Evolutionary conservation across 2,329 filamentous ascomycete genomes (phyloP), one percentile per base, ranked within the genome.

Genomic region (Talaromyces albobiverticillius): DNA sequence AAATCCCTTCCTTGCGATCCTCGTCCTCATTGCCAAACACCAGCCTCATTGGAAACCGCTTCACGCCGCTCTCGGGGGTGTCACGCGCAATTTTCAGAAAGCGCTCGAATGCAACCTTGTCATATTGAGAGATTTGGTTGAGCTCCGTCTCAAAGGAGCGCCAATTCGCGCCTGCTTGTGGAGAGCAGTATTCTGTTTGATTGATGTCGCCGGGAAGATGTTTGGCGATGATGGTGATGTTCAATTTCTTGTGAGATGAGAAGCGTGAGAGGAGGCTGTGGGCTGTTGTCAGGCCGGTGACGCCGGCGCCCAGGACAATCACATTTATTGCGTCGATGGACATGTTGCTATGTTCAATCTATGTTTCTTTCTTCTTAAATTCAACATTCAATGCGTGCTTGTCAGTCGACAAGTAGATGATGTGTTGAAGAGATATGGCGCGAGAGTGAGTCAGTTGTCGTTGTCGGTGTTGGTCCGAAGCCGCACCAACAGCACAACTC

Each of bases 241-340:
- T 51, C 10, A 43, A 36, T 6, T 34, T 20, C 26, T 23, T 43
- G 16, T 13, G n/a, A 25, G 18, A 11, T 14, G 43, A 46, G 47
- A 31, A 42, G 14, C 10, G 36, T 16, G 34, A 20, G 41, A 51
- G 48, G 2, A 55, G 90, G 77, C 95, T 94, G 69, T 86, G 84
- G 60, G 88, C 91, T 54, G 95, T 86, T 55, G 91, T 95, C 66
- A 95, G 81, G 76, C 91, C 91, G 26, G 88, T 65, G 3, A 67
- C 63, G 6, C 64, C 59, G 51, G 88, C 88, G 57, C 89, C 89
- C 20, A 55, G 34, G 20, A 55, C 34, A 18, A 51, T 34, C 26
- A 51, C 47, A 13, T 52, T 52, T 23, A 45, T 22, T 5, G 46
- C n/a, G 16, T 52, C 32, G 16, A 7, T 20, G 34, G 40, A 10